Base-by-base conservation (phyloP, 2,329 filamentous ascomycete genomes). In the Aspergillus pseudoterreus region DNA sequence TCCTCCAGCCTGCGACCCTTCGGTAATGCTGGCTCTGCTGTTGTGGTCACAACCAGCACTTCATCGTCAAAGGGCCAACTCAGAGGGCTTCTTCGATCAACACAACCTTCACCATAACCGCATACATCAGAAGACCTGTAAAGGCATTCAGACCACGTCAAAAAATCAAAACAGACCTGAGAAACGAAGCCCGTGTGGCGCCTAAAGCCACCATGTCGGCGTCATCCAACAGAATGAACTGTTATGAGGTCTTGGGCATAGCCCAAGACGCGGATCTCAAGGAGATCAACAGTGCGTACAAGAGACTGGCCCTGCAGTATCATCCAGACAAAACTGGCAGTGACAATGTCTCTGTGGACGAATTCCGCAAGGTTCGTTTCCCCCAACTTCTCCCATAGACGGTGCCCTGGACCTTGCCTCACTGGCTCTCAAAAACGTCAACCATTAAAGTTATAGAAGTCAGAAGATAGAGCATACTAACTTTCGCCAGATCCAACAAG, bases 241-340 rank as follows among this genome's bases (percentile, higher is more conserved):
- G 58, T 49, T 71, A 71, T 41, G 51, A 57, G 6, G 50, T 61
- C 30, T 58, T 71, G 8, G 63, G 61, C 1, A 57, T 70, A n/a
- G 9, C 53, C 3, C 49, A 33, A 8, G 21, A 65, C 38, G 62
- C 67, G n/a, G 57, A 56, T 2, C 27, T 59, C 35, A 61, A 64
- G 32, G 66, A 69, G 6, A 70, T 71, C 51, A 68, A 67, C 45
- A 56, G 54, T 24, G 63, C 67, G 3, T 72, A 69, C 56, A 70
- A 66, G 35, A 60, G 49, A 36, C 62, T 71, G n/a, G 66, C 66
- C 6, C 52, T 72, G 22, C 65, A 64, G 43, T 52, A 62, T 45
- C 67, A 71, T 43, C 68, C 68, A 2, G 69, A 71, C 55, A 71
- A 71, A 51, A 49, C 55, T 36, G 58, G 57, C 17, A 47, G 50